Percentiles rank a stretch among this genome's conserved stretches.
Conservation (phyloP, 179 eudicot genomes). For the Silene noctiflora region DNA sequence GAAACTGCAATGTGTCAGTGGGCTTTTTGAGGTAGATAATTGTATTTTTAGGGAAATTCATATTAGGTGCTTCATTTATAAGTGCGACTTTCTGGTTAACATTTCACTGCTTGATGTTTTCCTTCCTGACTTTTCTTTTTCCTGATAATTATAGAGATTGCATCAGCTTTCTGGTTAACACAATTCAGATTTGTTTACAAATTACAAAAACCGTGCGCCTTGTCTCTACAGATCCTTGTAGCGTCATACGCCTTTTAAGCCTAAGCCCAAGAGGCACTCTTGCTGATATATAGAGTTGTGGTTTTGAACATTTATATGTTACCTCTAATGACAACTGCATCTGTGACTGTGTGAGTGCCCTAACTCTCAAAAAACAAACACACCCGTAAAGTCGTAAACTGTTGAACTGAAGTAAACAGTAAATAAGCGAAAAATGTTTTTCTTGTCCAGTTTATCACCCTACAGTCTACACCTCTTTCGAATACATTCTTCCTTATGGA, state of each 20-base stretch:
- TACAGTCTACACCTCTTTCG: background rate
- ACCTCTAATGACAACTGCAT: background rate
- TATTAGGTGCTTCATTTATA: background rate
- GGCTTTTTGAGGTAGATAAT: constrained; percentile 69
- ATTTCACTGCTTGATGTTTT: background rate
- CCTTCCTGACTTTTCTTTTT: background rate
- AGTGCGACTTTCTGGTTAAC: background rate
- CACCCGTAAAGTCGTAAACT: background rate
- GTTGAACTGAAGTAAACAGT: background rate
- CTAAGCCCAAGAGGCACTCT: no score
- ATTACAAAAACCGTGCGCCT: background rate
- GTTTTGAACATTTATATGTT: background rate
- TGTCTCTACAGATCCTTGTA: no score
- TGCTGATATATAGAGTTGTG: background rate
- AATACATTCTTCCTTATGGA: background rate
- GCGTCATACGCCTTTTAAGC: no score
- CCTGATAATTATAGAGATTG: background rate
- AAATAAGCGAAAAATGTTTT: background rate
- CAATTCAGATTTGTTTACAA: background rate
- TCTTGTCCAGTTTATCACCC: constrained; percentile 1
- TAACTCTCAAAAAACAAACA: background rate
- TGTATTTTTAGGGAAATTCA: background rate
- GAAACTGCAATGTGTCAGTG: constrained; percentile 56
- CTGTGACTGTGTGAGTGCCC: background rate
- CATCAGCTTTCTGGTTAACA: background rate